Evolutionary conservation across 1,139 yeast species (phyloP).

Genomic region (Saccharomyces hybrid): DNA sequence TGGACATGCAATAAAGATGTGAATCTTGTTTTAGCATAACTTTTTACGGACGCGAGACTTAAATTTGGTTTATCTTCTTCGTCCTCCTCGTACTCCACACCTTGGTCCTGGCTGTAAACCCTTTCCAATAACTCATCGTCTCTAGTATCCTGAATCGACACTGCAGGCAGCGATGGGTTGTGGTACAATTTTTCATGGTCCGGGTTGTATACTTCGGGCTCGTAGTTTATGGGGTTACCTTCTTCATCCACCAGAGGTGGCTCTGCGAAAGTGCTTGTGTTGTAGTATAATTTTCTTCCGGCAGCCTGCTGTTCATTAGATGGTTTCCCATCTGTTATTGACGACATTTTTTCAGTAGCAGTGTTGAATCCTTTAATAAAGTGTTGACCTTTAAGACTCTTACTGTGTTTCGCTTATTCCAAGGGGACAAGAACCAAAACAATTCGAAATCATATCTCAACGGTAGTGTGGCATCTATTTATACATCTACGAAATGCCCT

Average conservation of each 20-base stretch:
- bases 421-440: too few relatives aligned
- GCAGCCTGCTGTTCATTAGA: neutral
- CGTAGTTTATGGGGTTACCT: conserved; percentile 2
- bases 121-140: conserved; percentile 10
- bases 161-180: conserved; percentile 10
- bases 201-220: conserved; percentile 1
- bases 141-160: conserved; percentile 4
- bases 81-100: conserved; percentile 8
- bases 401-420: too few relatives aligned
- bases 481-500: too few relatives aligned
- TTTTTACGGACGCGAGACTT: conserved; percentile 11
- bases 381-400: too few relatives aligned
- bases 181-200: conserved; percentile 6
- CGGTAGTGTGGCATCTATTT: too few relatives aligned
- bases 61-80: conserved; percentile 26
- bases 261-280: neutral
- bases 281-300: conserved; percentile 1
- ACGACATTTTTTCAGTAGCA: neutral
- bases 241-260: conserved; percentile 5
- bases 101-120: conserved; percentile 6
- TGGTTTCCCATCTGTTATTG: neutral
- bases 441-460: too few relatives aligned
- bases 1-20: neutral
- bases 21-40: neutral
- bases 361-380: too few relatives aligned